phyloP scores from a whole-genome alignment of 257 asterid species.

The Echites panduratus region DNA sequence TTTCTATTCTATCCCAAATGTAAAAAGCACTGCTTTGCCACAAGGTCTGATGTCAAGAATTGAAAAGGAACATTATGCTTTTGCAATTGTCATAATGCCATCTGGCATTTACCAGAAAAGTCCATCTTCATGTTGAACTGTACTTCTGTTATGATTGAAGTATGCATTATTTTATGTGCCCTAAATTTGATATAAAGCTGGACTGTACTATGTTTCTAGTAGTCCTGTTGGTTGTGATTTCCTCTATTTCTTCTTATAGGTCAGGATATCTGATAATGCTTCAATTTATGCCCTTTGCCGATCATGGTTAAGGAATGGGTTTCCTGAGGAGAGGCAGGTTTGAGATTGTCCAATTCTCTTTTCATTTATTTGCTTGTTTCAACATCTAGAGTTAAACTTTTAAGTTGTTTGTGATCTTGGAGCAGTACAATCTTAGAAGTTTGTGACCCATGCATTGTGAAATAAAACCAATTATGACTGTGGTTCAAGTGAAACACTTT shows the following conservation, averaged over 20 bases:
- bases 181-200: neutral
- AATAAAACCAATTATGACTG: neutral
- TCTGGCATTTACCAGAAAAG: neutral
- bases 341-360: slow-evolving; percentile 10
- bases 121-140: neutral
- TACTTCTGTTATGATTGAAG: neutral
- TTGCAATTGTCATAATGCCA: neutral
- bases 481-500: neutral
- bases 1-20: neutral
- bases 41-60: neutral
- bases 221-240: slow-evolving; percentile 4
- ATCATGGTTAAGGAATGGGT: slow-evolving; percentile 83
- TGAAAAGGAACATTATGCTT: neutral
- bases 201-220: neutral
- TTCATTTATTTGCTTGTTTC: neutral
- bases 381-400: neutral
- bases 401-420: neutral
- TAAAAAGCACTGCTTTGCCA: neutral
- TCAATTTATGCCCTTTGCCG: slow-evolving; percentile 75
- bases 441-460: neutral
- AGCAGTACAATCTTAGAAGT: neutral
- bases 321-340: slow-evolving; percentile 75
- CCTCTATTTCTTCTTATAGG: slow-evolving; percentile 41
- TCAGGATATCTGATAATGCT: slow-evolving; percentile 49
- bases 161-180: neutral